Conservation (phyloP, 306 rosid species). For the Boehmeria nivea region DNA sequence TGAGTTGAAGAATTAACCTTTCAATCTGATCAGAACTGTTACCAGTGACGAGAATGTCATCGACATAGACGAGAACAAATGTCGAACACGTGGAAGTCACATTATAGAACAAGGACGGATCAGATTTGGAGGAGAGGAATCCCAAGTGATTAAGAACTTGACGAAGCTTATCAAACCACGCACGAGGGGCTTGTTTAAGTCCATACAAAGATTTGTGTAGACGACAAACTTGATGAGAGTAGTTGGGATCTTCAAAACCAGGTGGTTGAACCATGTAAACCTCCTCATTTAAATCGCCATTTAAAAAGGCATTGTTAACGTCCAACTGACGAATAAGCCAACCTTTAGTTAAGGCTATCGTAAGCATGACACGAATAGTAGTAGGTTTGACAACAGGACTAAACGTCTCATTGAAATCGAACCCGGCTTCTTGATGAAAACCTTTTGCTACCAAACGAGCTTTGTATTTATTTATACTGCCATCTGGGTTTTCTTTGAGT, state of each 20-base stretch:
- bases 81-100: neutral
- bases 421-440: too few relatives aligned
- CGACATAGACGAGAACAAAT: neutral
- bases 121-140: neutral
- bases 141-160: neutral
- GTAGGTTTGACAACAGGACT: too few relatives aligned
- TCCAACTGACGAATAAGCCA: neutral
- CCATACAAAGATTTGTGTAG: neutral
- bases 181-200: neutral
- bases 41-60: neutral
- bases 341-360: neutral
- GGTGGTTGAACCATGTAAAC: neutral
- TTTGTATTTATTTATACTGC: neutral
- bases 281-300: too few relatives aligned
- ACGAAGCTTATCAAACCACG: neutral
- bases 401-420: too few relatives aligned
- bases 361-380: too few relatives aligned
- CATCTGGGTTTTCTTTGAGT: neutral
- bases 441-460: neutral
- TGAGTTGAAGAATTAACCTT: neutral
- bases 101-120: neutral
- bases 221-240: neutral
- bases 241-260: neutral
- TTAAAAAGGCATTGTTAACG: neutral
- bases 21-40: neutral